These are phyloP conservation scores for Spathaspora girioi DNA, from an alignment of 805 yeast species.

Conservation along the genomic window DNA sequence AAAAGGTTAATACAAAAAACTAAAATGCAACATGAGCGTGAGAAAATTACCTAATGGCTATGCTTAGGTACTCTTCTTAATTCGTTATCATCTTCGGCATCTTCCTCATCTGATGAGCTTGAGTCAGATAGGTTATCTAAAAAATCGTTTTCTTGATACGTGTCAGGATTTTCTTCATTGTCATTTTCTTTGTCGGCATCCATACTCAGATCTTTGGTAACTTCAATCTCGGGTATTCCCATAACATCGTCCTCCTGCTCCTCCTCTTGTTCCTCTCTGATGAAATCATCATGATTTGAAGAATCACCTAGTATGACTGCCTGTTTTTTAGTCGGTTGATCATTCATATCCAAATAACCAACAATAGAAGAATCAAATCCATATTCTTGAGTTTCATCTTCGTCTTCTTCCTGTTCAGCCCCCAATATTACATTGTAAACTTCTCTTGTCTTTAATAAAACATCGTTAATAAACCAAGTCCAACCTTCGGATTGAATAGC, in stretches of 20 bases:
- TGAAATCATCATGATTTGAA: conserved; percentile 29
- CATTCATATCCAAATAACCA: conserved; percentile 34
- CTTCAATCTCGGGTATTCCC: conserved; percentile 16
- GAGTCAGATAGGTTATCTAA: conserved; percentile 41
- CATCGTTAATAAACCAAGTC: conserved; percentile 49
- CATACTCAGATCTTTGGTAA: conserved; percentile 9
- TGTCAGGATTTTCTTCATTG: not conserved
- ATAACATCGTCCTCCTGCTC: conserved; percentile 12
- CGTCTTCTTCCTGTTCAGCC: conserved; percentile 32
- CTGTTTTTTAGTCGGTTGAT: conserved; percentile 18
- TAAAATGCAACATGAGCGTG: conserved; percentile 1
- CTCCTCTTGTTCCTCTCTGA: conserved; percentile 21
- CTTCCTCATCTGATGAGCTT: conserved; percentile 32
- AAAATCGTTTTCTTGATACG: not conserved
- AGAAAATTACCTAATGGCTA: conserved; percentile 14
- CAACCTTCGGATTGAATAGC: conserved; percentile 46
- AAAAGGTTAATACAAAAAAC: not conserved
- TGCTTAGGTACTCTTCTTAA: conserved; percentile 42
- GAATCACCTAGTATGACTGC: conserved; percentile 34
- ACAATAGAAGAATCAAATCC: conserved; percentile 34
- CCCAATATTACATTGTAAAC: conserved; percentile 57
- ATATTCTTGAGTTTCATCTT: conserved; percentile 10
- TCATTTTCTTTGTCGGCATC: not conserved
- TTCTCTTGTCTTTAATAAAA: conserved; percentile 49
- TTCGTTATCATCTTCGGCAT: conserved; percentile 26